Conservation (phyloP, 169 alveolate genomes). For the Eimeria falciformis region DNA sequence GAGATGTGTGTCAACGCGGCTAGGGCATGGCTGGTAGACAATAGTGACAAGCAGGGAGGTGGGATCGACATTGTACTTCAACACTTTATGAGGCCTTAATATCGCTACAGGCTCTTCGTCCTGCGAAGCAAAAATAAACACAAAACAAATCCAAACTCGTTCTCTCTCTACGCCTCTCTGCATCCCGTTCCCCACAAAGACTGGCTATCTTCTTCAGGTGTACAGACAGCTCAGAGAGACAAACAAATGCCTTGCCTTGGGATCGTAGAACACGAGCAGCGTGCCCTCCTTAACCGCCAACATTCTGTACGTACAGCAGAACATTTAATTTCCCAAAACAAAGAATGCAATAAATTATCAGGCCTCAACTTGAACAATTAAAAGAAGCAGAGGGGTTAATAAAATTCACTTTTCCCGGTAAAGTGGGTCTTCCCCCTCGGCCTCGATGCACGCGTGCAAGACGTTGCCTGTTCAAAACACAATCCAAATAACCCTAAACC, state of each 20-base stretch:
- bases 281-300: slow-evolving; percentile 39
- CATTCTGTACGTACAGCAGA: background rate
- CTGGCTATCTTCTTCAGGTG: background rate
- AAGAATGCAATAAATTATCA: too few species aligned
- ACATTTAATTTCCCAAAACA: background rate
- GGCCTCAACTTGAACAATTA: background rate
- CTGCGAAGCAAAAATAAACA: background rate
- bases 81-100: slow-evolving; percentile 10
- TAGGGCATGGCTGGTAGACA: slow-evolving; percentile 14
- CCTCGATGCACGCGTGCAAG: background rate
- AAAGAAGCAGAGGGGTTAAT: background rate
- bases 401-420: slow-evolving; percentile 11
- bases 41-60: background rate
- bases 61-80: background rate
- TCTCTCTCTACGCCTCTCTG: background rate
- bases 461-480: background rate
- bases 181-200: background rate
- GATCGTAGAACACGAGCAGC: slow-evolving; percentile 29
- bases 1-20: slow-evolving; percentile 21
- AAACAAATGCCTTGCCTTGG: background rate
- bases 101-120: slow-evolving; percentile 21
- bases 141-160: background rate
- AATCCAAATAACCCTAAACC: background rate
- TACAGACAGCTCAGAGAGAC: background rate
- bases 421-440: background rate